Percentiles rank a stretch among this genome's conserved stretches.
phyloP scores from a whole-genome alignment of 2,329 filamentous ascomycete species.

The Trichoderma gracile region DNA sequence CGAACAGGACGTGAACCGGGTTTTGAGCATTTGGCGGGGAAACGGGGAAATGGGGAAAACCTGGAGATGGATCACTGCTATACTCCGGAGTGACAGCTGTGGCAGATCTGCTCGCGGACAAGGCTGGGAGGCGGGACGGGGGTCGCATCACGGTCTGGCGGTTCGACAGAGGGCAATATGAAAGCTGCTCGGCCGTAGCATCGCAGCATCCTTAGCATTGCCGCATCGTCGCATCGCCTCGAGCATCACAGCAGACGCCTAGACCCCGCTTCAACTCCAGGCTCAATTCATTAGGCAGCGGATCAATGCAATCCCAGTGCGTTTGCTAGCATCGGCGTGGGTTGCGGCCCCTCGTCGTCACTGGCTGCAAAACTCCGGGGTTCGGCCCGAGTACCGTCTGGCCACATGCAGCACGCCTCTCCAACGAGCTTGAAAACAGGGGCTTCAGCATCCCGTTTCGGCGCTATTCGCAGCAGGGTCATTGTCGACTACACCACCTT shows the following conservation, averaged over 20 bases:
- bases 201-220: not conserved
- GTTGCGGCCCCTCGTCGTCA: constrained; percentile 10
- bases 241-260: not conserved
- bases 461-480: constrained; percentile 22
- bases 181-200: constrained; percentile 5
- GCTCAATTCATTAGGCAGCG: constrained; percentile 19
- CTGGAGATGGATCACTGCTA: constrained; percentile 23
- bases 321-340: not conserved
- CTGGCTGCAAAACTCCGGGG: constrained; percentile 24
- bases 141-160: too few species aligned
- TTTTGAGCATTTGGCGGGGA: constrained; percentile 22
- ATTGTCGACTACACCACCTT: not conserved
- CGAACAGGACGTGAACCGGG: not conserved
- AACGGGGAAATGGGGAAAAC: constrained; percentile 24
- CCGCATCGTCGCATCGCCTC: too few species aligned
- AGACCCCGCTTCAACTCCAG: constrained; percentile 7
- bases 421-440: constrained; percentile 6
- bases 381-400: constrained; percentile 24
- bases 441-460: constrained; percentile 14
- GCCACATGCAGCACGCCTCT: constrained; percentile 14
- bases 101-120: constrained; percentile 17
- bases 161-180: not conserved
- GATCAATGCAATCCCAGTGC: not conserved
- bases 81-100: constrained; percentile 22
- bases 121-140: not conserved